Evolutionary conservation across 1,139 yeast genomes (phyloP), one percentile per base, ranked within the genome.

Genomic region (Debaryomyces nepalensis): DNA sequence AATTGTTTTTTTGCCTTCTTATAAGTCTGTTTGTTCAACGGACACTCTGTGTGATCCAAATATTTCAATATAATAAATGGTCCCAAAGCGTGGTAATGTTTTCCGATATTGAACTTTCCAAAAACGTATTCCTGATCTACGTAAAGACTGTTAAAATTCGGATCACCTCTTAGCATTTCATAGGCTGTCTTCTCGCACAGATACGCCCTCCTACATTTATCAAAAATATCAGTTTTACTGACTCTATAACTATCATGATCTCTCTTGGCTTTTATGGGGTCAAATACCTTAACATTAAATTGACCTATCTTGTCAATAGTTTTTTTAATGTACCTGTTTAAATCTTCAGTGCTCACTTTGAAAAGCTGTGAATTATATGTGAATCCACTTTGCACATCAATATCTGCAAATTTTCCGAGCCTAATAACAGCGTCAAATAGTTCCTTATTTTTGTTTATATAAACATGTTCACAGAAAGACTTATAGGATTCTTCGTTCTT

Each of bases 371-470:
- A 18, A 30, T 16, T 16, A 19, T 16, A 30, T 2, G 9, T 10
- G 20, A 30, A 30, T 5, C 33, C 33, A 8, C 23, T 9, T n/a
- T 30, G 33, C 5, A 30, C 22, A 19, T 30, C 33, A 16, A 30
- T 30, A 8, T 30, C 33, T 5, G 15, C 19, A 12, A 30, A 30
- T 7, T 3, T 9, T 4, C 23, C 33, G 19, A 30, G 33, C 2
- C n/a, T 9, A 18, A 30, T 30, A 7, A 8, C 16, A 3, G 7
- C 7, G 8, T 3, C 10, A 9, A n/a, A 30, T 15, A 11, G 14
- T 27, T 6, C 4, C 32, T 5, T 11, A 7, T n/a, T n/a, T n/a
- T n/a, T n/a, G n/a, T n/a, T n/a, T n/a, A n/a, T n/a, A n/a, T n/a
- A n/a, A n/a, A n/a, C n/a, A n/a, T n/a, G n/a, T n/a, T n/a, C 9